These are phyloP conservation scores for Solanum sejunctum DNA, from an alignment of 257 asterid genomes.

Conservation along the genomic window DNA sequence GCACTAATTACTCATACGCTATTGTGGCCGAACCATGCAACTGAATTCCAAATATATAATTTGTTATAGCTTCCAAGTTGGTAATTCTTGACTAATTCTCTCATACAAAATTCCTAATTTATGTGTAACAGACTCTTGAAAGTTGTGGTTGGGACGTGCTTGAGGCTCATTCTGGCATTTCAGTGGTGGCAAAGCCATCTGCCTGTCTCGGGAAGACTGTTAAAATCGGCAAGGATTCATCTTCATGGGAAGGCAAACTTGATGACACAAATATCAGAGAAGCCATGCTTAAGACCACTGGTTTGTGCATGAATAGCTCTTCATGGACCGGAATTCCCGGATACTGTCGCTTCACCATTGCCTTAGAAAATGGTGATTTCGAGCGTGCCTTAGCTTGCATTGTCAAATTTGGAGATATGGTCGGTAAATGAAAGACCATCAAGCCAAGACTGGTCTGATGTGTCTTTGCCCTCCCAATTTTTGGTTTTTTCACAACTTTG, in stretches of 20 bases:
- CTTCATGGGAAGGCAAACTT: conserved; percentile 35
- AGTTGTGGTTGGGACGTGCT: conserved; percentile 84
- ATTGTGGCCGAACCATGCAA: background rate
- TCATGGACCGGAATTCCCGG: conserved; percentile 91
- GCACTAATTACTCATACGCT: background rate
- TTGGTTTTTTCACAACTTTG: conserved; percentile 22
- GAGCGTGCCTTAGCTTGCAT: conserved; percentile 77
- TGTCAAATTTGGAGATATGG: conserved; percentile 41
- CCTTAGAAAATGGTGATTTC: conserved; percentile 63
- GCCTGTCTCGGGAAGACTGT: conserved; percentile 60
- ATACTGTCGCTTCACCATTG: conserved; percentile 78
- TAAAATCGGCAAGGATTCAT: conserved; percentile 17
- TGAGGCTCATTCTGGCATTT: conserved; percentile 69
- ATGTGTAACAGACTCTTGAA: conserved; percentile 46
- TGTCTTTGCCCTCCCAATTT: background rate
- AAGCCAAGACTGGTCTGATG: background rate
- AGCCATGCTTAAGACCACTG: conserved; percentile 58
- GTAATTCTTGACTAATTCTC: background rate
- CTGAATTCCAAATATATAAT: background rate
- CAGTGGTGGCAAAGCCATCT: conserved; percentile 71
- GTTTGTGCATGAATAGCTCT: conserved; percentile 84
- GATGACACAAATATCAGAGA: conserved; percentile 78
- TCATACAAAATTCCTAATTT: background rate
- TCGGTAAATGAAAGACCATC: conserved; percentile 7
- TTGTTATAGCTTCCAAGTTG: background rate